phyloP scores from a whole-genome alignment of 2,329 filamentous ascomycete genomes.

The Diaporthe citri region DNA sequence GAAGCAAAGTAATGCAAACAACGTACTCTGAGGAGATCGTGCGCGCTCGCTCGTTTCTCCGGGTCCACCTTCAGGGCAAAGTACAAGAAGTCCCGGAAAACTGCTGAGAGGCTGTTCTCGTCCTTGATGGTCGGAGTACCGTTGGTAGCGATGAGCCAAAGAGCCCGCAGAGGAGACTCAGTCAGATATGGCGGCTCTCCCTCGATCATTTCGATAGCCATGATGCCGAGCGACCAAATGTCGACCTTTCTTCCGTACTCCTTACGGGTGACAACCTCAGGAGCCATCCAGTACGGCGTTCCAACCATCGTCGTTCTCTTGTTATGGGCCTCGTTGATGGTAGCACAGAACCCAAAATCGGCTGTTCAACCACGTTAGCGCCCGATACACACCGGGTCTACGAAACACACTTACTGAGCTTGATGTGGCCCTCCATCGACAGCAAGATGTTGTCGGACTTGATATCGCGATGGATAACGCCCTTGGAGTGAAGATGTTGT shows the following conservation, averaged over 20 bases:
- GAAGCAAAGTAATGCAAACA: conserved; percentile 33
- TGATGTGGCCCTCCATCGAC: conserved; percentile 95
- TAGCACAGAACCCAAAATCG: conserved; percentile 98
- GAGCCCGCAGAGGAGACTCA: conserved; percentile 89
- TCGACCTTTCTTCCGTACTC: conserved; percentile 99
- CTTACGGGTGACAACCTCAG: conserved; percentile 96
- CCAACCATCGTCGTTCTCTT: conserved; percentile 99
- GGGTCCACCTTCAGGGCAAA: conserved; percentile 97
- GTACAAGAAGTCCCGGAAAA: conserved; percentile 92
- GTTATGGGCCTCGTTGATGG: conserved; percentile 96
- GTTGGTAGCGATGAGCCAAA: conserved; percentile 97
- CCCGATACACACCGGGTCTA: background rate
- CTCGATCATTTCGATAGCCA: conserved; percentile 99
- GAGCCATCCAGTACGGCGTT: conserved; percentile 99
- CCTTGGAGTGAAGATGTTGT: conserved; percentile 96
- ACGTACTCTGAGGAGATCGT: conserved; percentile 88
- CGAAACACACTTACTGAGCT: conserved; percentile 79
- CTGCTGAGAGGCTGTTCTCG: conserved; percentile 81
- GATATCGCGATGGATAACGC: conserved; percentile 98
- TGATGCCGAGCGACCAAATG: conserved; percentile 98
- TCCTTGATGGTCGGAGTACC: conserved; percentile 97
- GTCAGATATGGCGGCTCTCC: conserved; percentile 97
- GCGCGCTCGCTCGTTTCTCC: conserved; percentile 94
- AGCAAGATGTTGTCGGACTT: conserved; percentile 98
- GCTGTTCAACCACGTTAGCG: conserved; percentile 62